These are phyloP conservation scores for Boechera divaricarpa DNA, from an alignment of 345 rosid species.

Conservation along the genomic window DNA sequence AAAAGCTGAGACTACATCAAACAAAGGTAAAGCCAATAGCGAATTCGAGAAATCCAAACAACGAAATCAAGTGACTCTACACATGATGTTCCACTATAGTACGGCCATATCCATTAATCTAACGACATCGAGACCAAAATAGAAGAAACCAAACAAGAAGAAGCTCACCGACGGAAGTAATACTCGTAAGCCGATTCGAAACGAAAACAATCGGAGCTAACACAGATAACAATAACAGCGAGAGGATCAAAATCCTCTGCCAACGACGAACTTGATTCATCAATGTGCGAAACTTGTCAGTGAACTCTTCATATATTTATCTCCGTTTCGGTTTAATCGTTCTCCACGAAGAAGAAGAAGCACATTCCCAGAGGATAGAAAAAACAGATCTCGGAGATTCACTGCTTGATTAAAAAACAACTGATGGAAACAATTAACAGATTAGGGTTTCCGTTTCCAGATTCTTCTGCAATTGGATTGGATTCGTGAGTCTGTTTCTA, in stretches of 20 bases:
- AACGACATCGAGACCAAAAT: not conserved
- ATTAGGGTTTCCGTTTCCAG: constrained; percentile 60
- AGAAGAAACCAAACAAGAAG: constrained; percentile 11
- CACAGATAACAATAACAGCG: constrained; percentile 68
- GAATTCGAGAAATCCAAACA: constrained; percentile 13
- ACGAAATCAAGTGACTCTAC: constrained; percentile 15
- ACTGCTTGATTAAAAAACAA: constrained; percentile 46
- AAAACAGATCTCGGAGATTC: constrained; percentile 47
- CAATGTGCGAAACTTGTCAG: constrained; percentile 48
- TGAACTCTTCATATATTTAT: constrained; percentile 29
- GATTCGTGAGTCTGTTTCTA: not conserved
- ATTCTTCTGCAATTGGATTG: constrained; percentile 11
- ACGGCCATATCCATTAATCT: constrained; percentile 15
- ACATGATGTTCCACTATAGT: constrained; percentile 16
- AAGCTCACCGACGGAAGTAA: constrained; percentile 62
- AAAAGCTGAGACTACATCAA: constrained; percentile 22
- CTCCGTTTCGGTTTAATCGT: constrained; percentile 45
- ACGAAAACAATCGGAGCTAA: constrained; percentile 76
- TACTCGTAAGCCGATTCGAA: constrained; percentile 55
- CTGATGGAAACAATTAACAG: not conserved
- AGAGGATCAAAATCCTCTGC: constrained; percentile 90
- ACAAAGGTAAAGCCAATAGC: not conserved
- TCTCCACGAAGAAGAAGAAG: constrained; percentile 56
- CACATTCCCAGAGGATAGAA: constrained; percentile 31
- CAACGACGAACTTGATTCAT: constrained; percentile 75